Base-by-base conservation (phyloP, 2,329 filamentous ascomycete genomes). In the Fusarium hainanense region DNA sequence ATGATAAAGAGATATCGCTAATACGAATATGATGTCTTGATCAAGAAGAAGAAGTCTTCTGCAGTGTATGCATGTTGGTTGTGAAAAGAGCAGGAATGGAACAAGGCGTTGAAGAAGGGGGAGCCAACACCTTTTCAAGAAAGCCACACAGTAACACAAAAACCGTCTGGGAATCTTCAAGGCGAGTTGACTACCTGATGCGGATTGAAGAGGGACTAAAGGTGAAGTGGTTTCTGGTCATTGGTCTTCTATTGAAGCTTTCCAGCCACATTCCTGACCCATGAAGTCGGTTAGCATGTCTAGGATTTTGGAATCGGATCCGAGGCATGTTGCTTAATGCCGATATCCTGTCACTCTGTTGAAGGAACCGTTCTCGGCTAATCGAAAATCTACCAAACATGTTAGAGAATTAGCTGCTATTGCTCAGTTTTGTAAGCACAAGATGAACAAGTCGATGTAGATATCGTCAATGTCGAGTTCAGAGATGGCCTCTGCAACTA, bases 241-340 rank as follows among this genome's bases (percentile, higher is more conserved):
- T 27, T 42, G 37, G 25, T 11, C 49, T 42, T 41, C 13, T 41
- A 52, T 52, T 41, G 49, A 52, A 25, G 18, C 49, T 42, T 42
- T 52, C 49, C 42, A 52, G 49, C 49, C 49, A 42, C 49, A 52
- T 42, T 52, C 49, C 49, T 42, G 27, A 18, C 34, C 54, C 43
- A 32, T 13, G 20, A 27, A 3, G 6, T 32, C 42, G 54, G 54
- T 21, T 16, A 41, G 25, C 42, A 12, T 16, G 25, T 21, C 30
- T 40, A 20, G 6, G 44, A 11, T 40, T 57, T 28, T 40, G 16
- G 46, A 21, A n/a, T 30, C 14, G 25, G 47, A 20, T 32, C n/a
- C 5, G 10, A 21, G 32, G 23, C 18, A 32, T 47, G 44, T 6
- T n/a, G 6, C n/a, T 20, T 13, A 16, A 20, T 13, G 9, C 23